Percentiles rank a stretch among this genome's conserved stretches.
Evolutionary conservation across 2,329 filamentous ascomycete species (phyloP).

Genomic region (Monosporascus sp.): DNA sequence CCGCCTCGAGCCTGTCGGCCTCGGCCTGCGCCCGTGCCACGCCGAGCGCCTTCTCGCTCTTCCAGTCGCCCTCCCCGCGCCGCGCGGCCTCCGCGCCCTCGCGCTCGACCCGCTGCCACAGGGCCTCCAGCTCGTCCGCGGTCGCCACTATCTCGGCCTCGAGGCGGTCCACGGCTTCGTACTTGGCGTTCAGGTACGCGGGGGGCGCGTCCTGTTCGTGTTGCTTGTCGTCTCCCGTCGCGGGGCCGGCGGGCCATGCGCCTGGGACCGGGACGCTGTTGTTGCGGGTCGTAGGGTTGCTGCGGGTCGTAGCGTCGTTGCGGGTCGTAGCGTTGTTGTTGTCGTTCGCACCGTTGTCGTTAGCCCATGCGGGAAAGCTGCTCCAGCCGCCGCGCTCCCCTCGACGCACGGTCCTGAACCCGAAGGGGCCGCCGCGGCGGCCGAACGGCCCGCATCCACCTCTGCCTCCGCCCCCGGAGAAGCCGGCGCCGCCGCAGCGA

Average conservation of each 20-base stretch:
- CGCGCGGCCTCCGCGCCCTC: constrained; percentile 7
- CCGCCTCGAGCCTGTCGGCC: constrained; percentile 25
- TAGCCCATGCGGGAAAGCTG: no score
- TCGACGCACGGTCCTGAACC: no score
- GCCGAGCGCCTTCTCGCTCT: background rate
- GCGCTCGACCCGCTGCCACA: constrained; percentile 5
- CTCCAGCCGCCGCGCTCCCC: no score
- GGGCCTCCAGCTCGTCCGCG: constrained; percentile 23
- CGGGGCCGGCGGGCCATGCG: background rate
- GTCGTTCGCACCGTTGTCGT: background rate
- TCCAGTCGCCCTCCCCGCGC: constrained; percentile 3
- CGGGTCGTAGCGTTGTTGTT: no score
- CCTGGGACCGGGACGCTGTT: background rate
- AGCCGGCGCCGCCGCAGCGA: background rate
- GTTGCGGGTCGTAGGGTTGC: no score
- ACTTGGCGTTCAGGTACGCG: constrained; percentile 24
- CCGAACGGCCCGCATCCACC: background rate
- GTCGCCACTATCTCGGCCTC: constrained; percentile 29
- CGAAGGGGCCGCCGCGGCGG: no score
- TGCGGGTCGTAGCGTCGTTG: no score
- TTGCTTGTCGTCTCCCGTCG: background rate
- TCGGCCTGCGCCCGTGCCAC: constrained; percentile 4
- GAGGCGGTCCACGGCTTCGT: constrained; percentile 29
- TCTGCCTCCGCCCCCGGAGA: constrained; percentile 1
- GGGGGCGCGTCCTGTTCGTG: background rate